Base-by-base conservation (phyloP, 129 eudicot genomes). In the Pseudognaphalium luteoalbum region DNA sequence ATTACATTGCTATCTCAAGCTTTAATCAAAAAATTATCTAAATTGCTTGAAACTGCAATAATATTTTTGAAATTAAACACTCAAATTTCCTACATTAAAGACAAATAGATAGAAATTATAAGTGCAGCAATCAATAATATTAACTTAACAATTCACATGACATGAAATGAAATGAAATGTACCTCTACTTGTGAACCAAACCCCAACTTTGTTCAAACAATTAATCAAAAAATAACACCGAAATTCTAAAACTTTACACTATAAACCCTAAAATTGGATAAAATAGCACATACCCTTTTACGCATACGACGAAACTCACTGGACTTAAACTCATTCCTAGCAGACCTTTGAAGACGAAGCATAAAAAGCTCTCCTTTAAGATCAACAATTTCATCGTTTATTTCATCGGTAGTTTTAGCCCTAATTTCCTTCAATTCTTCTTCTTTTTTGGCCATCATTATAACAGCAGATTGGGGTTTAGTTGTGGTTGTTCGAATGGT, bases 301-400 rank as follows among this genome's bases (percentile, higher is more conserved):
- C 98, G 98, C 91, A 94, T 88, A 7, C 91, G 88, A 30, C 93
- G 87, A 72, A 94, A 91, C 42, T 94, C 98, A 77, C 97, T 91
- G 59, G 91, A 83, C 73, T 94, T 94, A 84, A 91, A 94, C 85
- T 94, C 97, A 44, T 86, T 89, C 30, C 98, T 83, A 33, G 96
- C 96, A 3, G 97, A 87, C 60, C 85, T 84, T 69, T 87, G 90
- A 70, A 94, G 90, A 37, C 96, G 91, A 25, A 94, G 96, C 97
- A 94, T 91, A 67, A 94, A 88, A 22, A 94, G 78, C 85, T 94
- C 98, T 20, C 98, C 98, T 79, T 91, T 94, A 37, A 91, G 90
- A 78, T 94, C 93, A 8, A 91, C 86, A 56, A 91, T 85, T 47
- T 91, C 97, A 51, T 91, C 93, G 60, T 89, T 84, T 11, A 94